Percentiles rank a stretch among this genome's conserved stretches.
Evolutionary conservation across 2,329 filamentous ascomycete genomes (phyloP).

Genomic region (Fusarium fujikuroi): DNA sequence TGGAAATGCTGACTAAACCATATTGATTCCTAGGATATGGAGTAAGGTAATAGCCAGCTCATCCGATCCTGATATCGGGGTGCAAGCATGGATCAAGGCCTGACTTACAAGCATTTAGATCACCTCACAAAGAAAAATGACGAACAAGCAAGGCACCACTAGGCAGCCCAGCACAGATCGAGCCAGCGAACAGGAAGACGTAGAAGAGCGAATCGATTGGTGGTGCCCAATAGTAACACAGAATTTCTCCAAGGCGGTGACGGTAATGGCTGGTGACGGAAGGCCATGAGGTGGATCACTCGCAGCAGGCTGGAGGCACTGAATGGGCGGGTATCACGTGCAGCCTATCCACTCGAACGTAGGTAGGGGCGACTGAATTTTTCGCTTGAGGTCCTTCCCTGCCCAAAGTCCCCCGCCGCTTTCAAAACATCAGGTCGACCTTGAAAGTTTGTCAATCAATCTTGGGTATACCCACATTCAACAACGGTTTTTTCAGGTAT

Average conservation of each 20-base stretch:
- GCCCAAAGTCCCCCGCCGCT: constrained; percentile 55
- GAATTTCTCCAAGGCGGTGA: constrained; percentile 44
- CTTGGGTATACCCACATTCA: constrained; percentile 45
- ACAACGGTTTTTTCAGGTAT: constrained; percentile 44
- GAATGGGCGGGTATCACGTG: constrained; percentile 50
- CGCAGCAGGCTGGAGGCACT: constrained; percentile 14
- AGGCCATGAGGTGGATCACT: constrained; percentile 32
- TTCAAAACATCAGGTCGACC: constrained; percentile 56
- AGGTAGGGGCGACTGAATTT: constrained; percentile 54
- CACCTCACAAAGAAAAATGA: constrained; percentile 10
- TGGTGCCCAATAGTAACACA: constrained; percentile 38
- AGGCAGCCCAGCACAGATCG: constrained; percentile 25
- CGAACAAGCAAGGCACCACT: constrained; percentile 22
- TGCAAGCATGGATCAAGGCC: constrained; percentile 15
- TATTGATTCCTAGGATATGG: constrained; percentile 1
- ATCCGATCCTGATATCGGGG: constrained; percentile 19
- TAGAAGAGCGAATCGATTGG: constrained; percentile 11
- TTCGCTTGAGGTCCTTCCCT: constrained; percentile 53
- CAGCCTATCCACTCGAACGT: constrained; percentile 40
- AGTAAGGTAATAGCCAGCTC: background rate
- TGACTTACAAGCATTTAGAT: constrained; percentile 5
- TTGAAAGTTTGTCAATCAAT: constrained; percentile 50
- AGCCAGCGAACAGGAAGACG: constrained; percentile 26
- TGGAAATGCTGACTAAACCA: constrained; percentile 28
- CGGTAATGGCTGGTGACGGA: constrained; percentile 30